Percentiles rank a stretch among this genome's conserved stretches.
phyloP scores from a whole-genome alignment of 768 basidiomycete species.

The Dacryopinax spathularia region DNA sequence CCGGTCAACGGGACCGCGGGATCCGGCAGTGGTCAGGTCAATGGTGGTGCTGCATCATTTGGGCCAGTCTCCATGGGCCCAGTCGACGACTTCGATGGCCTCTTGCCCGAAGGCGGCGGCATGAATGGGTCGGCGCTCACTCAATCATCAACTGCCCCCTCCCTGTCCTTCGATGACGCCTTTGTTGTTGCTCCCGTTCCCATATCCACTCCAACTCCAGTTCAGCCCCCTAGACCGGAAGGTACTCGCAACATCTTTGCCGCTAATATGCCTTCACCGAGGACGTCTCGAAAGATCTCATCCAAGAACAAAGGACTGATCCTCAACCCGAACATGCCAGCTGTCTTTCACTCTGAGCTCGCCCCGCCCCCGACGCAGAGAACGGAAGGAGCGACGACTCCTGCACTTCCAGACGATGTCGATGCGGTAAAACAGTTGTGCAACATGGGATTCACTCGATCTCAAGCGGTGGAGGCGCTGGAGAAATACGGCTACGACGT shows the following conservation, averaged over 20 bases:
- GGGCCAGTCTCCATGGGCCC: too few relatives aligned
- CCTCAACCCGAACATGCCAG: slow-evolving; percentile 18
- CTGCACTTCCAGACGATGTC: slow-evolving; percentile 54
- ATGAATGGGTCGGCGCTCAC: slow-evolving; percentile 9
- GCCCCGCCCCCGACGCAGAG: slow-evolving; percentile 34
- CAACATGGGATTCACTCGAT: slow-evolving; percentile 80
- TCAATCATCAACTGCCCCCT: slow-evolving; percentile 7
- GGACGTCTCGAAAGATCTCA: slow-evolving; percentile 29
- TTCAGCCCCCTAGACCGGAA: slow-evolving; percentile 14
- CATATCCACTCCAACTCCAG: slow-evolving; percentile 8
- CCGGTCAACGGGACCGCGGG: slow-evolving; percentile 16
- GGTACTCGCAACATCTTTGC: slow-evolving; percentile 21
- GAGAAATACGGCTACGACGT: slow-evolving; percentile 78
- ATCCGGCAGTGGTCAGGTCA: too few relatives aligned
- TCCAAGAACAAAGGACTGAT: slow-evolving; percentile 33
- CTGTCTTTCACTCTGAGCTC: slow-evolving; percentile 19
- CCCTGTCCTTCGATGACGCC: slow-evolving; percentile 34
- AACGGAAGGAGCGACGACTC: slow-evolving; percentile 29
- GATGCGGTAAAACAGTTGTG: slow-evolving; percentile 65
- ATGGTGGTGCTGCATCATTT: too few relatives aligned
- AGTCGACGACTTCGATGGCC: slow-evolving; percentile 11
- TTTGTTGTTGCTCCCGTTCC: slow-evolving; percentile 26
- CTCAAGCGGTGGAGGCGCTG: slow-evolving; percentile 67
- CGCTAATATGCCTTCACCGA: slow-evolving; percentile 43
- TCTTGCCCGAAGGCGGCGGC: slow-evolving; percentile 7